These are phyloP conservation scores for Yarrowia osloensis DNA, from an alignment of 805 yeast species.

Conservation along the genomic window DNA sequence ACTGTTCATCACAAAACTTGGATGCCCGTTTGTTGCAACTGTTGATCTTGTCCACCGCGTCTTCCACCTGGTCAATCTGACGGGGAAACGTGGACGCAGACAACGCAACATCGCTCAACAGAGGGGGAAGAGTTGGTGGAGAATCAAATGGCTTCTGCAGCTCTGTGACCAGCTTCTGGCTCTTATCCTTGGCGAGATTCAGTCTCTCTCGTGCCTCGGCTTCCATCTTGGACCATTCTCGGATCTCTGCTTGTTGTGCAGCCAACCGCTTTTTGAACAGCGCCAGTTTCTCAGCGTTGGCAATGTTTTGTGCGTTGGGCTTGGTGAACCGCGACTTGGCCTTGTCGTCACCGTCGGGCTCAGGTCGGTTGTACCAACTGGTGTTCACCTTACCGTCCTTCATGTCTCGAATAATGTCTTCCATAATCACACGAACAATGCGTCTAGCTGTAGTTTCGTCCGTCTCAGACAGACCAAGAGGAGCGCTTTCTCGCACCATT, in stretches of 20 bases:
- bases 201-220: background rate
- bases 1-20: slow-evolving; percentile 34
- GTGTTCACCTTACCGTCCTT: slow-evolving; percentile 60
- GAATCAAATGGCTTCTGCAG: background rate
- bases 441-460: slow-evolving; percentile 36
- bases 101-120: background rate
- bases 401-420: slow-evolving; percentile 61
- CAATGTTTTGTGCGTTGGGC: slow-evolving; percentile 63
- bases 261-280: slow-evolving; percentile 50
- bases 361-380: slow-evolving; percentile 63
- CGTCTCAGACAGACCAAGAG: slow-evolving; percentile 37
- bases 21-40: slow-evolving; percentile 34
- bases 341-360: slow-evolving; percentile 36
- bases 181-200: background rate
- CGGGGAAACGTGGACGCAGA: slow-evolving; percentile 9
- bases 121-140: background rate
- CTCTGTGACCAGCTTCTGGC: background rate
- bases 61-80: slow-evolving; percentile 30
- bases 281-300: slow-evolving; percentile 52
- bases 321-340: slow-evolving; percentile 37
- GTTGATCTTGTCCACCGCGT: slow-evolving; percentile 36
- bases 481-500: slow-evolving; percentile 47
- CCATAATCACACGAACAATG: slow-evolving; percentile 63
- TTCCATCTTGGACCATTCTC: slow-evolving; percentile 47
- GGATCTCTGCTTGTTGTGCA: slow-evolving; percentile 50